These are phyloP conservation scores for Arachis monticola DNA, from an alignment of 331 rosid species.

Conservation along the genomic window DNA sequence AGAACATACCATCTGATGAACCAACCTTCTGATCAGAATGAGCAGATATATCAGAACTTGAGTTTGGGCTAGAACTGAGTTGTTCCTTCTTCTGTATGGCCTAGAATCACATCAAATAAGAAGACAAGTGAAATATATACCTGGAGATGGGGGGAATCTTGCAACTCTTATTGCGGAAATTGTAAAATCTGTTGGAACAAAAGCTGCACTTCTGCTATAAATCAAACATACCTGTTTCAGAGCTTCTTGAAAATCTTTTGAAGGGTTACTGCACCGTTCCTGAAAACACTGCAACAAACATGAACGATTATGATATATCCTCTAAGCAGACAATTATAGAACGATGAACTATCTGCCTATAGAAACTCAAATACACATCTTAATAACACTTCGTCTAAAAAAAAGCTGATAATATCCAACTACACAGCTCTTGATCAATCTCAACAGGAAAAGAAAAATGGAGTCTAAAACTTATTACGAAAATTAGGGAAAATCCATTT, in stretches of 20 bases:
- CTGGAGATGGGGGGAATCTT: background rate
- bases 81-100: constrained; percentile 52
- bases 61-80: constrained; percentile 45
- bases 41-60: constrained; percentile 39
- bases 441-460: constrained; percentile 1
- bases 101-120: constrained; percentile 40
- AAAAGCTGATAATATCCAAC: constrained; percentile 21
- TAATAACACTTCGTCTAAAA: constrained; percentile 12
- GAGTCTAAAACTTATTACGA: background rate
- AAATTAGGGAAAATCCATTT: too few species aligned
- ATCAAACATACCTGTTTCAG: constrained; percentile 52
- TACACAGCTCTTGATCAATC: constrained; percentile 15
- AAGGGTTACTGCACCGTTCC: constrained; percentile 60
- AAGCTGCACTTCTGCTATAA: background rate
- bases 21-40: constrained; percentile 45
- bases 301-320: constrained; percentile 7
- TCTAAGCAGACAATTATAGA: constrained; percentile 22
- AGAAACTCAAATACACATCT: constrained; percentile 1
- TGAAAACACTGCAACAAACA: constrained; percentile 56
- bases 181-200: too few species aligned
- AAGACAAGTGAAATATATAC: constrained; percentile 1
- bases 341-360: background rate
- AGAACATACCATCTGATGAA: constrained; percentile 51
- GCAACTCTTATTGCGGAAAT: background rate
- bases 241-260: constrained; percentile 64